Evolutionary conservation across 768 basidiomycete species (phyloP).

Genomic region (Leccinum aurantiacum): DNA sequence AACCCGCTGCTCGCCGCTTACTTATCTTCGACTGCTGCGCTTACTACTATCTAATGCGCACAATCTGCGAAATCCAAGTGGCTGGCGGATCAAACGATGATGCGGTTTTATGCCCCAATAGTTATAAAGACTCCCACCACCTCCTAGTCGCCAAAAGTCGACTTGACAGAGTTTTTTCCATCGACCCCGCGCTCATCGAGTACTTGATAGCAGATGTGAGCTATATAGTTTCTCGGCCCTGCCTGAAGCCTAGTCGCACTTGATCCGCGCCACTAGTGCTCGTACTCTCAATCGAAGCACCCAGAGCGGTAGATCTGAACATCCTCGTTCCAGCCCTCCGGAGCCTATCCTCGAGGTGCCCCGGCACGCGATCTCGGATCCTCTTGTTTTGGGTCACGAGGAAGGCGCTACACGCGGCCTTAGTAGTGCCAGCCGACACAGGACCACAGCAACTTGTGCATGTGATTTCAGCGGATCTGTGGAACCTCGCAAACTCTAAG

Average conservation of each 20-base stretch:
- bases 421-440: background rate
- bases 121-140: constrained; percentile 3
- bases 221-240: background rate
- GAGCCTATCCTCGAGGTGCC: background rate
- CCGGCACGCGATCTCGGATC: background rate
- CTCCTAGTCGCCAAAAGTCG: too few relatives aligned
- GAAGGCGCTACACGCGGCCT: background rate
- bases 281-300: background rate
- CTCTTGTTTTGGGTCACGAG: background rate
- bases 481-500: background rate
- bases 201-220: background rate
- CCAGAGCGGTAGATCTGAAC: background rate
- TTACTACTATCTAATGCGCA: background rate
- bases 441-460: background rate
- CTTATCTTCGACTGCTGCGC: background rate
- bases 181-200: background rate
- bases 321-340: background rate
- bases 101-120: background rate
- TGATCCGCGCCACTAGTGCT: background rate
- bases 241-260: too few relatives aligned
- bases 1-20: background rate
- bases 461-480: background rate
- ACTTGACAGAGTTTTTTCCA: background rate
- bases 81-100: background rate
- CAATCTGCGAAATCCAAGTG: background rate